A percentile compares a stretch with the other conserved stretches of the same genome.
Evolutionary conservation across 129 eudicot genomes (phyloP).

Genomic region (Lonicera japonica): DNA sequence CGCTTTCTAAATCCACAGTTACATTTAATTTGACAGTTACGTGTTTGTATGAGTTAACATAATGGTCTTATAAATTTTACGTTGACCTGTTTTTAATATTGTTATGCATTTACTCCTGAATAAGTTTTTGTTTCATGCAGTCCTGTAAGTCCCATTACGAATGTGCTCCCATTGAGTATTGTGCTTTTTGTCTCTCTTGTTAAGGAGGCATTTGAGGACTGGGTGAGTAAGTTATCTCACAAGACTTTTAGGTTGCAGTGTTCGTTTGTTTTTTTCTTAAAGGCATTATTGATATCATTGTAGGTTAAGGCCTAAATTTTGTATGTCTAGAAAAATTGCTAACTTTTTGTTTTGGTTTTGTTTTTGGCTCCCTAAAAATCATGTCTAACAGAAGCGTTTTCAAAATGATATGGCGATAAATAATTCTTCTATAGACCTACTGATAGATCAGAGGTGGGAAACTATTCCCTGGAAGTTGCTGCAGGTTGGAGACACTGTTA

Average conservation of each 20-base stretch:
- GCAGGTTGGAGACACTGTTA: slow-evolving; percentile 88
- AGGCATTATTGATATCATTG: not conserved
- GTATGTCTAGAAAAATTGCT: not conserved
- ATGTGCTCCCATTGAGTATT: slow-evolving; percentile 74
- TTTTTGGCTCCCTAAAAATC: not conserved
- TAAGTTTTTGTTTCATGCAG: slow-evolving; percentile 50
- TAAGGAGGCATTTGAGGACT: slow-evolving; percentile 98
- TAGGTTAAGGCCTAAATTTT: not conserved
- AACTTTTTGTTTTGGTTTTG: not conserved
- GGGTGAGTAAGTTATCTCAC: slow-evolving; percentile 54
- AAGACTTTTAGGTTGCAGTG: not conserved
- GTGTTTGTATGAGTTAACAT: not conserved
- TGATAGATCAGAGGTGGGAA: slow-evolving; percentile 77
- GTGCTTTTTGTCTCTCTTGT: slow-evolving; percentile 92
- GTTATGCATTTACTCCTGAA: slow-evolving; percentile 11
- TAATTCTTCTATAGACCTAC: slow-evolving; percentile 62
- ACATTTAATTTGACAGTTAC: not conserved
- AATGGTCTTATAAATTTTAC: not conserved
- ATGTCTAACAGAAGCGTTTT: slow-evolving; percentile 70
- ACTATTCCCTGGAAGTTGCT: slow-evolving; percentile 81
- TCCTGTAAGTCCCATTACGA: slow-evolving; percentile 96
- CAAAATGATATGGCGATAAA: slow-evolving; percentile 86
- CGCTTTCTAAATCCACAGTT: not conserved
- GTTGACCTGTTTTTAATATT: not conserved
- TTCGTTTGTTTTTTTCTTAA: not conserved